A percentile compares a stretch with the other conserved stretches of the same genome.
These are phyloP conservation scores for Fusarium sp. DNA, from an alignment of 2,329 filamentous ascomycete species.

Conservation along the genomic window DNA sequence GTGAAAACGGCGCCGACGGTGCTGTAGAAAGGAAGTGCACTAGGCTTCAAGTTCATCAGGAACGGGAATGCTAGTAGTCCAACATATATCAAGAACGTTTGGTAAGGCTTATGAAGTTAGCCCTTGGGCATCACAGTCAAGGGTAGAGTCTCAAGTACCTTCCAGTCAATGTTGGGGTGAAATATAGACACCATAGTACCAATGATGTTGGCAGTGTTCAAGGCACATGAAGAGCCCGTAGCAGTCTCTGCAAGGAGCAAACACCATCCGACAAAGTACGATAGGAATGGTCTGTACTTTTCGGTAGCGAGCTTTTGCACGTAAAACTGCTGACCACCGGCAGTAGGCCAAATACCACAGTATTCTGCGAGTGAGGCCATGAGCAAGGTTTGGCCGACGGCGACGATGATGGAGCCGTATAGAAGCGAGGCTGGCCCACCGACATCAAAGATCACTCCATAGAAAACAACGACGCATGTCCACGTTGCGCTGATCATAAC, in stretches of 20 bases:
- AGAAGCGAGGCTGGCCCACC: slow-evolving; percentile 13
- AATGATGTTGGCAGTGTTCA: slow-evolving; percentile 22
- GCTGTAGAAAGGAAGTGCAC: slow-evolving; percentile 19
- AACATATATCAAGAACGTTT: slow-evolving; percentile 16
- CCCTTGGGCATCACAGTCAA: too few relatives aligned
- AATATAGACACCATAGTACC: slow-evolving; percentile 5
- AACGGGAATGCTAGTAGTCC: background rate
- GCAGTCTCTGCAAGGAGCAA: slow-evolving; percentile 12
- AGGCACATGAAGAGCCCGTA: slow-evolving; percentile 1
- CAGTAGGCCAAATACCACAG: slow-evolving; percentile 12
- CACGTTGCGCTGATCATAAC: slow-evolving; percentile 28
- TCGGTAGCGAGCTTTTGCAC: background rate
- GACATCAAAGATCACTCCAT: slow-evolving; percentile 17
- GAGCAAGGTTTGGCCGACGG: slow-evolving; percentile 7
- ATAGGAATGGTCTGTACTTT: background rate
- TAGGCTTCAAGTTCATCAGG: slow-evolving; percentile 10
- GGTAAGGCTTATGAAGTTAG: background rate
- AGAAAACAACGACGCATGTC: slow-evolving; percentile 25
- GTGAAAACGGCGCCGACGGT: slow-evolving; percentile 17
- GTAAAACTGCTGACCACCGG: slow-evolving; percentile 20
- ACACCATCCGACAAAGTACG: slow-evolving; percentile 20
- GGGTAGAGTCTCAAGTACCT: background rate
- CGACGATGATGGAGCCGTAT: slow-evolving; percentile 23
- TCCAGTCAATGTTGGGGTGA: slow-evolving; percentile 18
- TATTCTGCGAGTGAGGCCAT: slow-evolving; percentile 27